Conservation (phyloP, 2,329 filamentous ascomycete species). For the Hortaea werneckii region DNA sequence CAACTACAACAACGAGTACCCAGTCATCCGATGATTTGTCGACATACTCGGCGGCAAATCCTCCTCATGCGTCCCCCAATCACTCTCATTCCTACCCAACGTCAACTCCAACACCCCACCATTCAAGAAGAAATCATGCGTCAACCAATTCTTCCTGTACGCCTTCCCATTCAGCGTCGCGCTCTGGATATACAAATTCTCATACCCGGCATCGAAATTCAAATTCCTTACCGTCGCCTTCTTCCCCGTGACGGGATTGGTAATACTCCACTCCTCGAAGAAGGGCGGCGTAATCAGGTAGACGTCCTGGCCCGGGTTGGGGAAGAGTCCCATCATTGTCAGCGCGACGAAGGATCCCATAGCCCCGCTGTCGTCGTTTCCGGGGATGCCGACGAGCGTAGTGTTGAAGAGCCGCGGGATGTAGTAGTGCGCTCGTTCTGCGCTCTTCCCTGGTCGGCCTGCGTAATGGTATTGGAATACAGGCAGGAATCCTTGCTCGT, state of each 20-base stretch:
- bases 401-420: constrained; percentile 36
- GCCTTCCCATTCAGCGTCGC: constrained; percentile 32
- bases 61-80: constrained; percentile 33
- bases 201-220: constrained; percentile 33
- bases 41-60: constrained; percentile 32
- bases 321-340: constrained; percentile 36
- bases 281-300: constrained; percentile 40
- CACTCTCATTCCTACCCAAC: constrained; percentile 32
- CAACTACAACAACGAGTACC: neutral
- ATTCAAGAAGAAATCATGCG: constrained; percentile 35
- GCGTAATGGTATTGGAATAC: constrained; percentile 38
- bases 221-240: constrained; percentile 32
- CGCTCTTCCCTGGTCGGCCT: constrained; percentile 33
- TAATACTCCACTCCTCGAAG: constrained; percentile 32
- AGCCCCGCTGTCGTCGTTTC: constrained; percentile 38
- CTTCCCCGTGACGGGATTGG: constrained; percentile 30
- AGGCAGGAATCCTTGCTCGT: constrained; percentile 37
- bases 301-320: constrained; percentile 38
- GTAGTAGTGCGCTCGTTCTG: constrained; percentile 33
- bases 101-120: constrained; percentile 34
- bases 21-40: constrained; percentile 4
- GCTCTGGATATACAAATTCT: constrained; percentile 36
- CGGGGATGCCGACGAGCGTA: constrained; percentile 32
- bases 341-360: constrained; percentile 38
- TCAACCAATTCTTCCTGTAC: constrained; percentile 37